Conservation (phyloP, 495 filamentous ascomycete genomes). For the Physcia stellaris region DNA sequence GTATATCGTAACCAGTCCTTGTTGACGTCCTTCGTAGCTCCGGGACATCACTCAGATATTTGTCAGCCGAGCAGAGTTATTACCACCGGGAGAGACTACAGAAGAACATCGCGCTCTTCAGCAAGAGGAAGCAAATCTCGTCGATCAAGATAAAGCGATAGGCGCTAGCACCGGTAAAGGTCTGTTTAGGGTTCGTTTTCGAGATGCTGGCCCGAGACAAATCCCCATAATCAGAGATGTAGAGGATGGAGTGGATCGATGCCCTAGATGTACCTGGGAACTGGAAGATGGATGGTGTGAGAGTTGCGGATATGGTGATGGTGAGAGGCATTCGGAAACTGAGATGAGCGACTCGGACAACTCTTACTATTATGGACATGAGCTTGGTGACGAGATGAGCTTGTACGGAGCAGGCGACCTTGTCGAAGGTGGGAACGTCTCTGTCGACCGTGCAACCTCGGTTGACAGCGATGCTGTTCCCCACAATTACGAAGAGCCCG, state of each 20-base stretch:
- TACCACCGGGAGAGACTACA: constrained; percentile 48
- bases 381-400: too few species aligned
- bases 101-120: constrained; percentile 45
- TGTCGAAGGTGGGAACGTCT: too few species aligned
- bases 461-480: too few species aligned
- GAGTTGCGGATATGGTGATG: constrained; percentile 37
- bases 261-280: constrained; percentile 53
- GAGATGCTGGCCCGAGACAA: constrained; percentile 12
- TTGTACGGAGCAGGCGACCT: too few species aligned
- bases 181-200: constrained; percentile 54
- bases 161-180: constrained; percentile 36
- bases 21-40: constrained; percentile 30
- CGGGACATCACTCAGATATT: constrained; percentile 55
- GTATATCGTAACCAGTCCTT: constrained; percentile 1
- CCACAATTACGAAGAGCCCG: too few species aligned
- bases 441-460: too few species aligned
- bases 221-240: constrained; percentile 36
- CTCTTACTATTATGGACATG: too few species aligned
- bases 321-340: background rate
- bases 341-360: background rate
- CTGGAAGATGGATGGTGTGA: constrained; percentile 42
- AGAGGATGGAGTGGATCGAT: constrained; percentile 49
- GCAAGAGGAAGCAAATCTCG: constrained; percentile 37
- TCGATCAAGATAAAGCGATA: constrained; percentile 39
- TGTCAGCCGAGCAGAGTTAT: constrained; percentile 45